Evolutionary conservation across 1,284 basidiomycete species (phyloP), one percentile per base, ranked within the genome.

Genomic region (Phaffia rhodozyma): DNA sequence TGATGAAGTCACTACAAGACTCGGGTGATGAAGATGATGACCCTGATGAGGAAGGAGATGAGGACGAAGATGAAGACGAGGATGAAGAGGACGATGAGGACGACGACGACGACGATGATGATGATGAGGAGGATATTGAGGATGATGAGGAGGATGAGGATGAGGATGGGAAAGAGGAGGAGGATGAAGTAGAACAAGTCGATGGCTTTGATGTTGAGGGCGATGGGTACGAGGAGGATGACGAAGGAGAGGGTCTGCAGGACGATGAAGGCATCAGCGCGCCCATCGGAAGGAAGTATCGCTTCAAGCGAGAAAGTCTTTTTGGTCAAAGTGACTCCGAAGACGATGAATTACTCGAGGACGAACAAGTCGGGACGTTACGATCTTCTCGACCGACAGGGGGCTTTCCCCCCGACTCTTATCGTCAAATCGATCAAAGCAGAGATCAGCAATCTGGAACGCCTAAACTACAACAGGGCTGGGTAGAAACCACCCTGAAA

Each of bases 291-390:
- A 21, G 34, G 30, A 49, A 43, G 13, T 63, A 63, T 49, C 62
- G 62, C 18, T 63, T 53, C 43, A 56, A 57, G 32, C 50, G 62
- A 18, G 32, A 58, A 2, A 23, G 38, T n/a, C 57, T 63, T n/a
- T 63, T 58, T 18, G 57, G 62, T 7, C 30, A 59, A 38, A 52
- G 50, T 7, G 57, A 58, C 18, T 58, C 62, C 4, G 62, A 63
- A 53, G 58, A 64, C 21, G 62, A 64, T 23, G 50, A 58, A 20
- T 20, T 16, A 4, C 23, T 27, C 23, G n/a, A 58, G 58, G 54
- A 60, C 52, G 7, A 55, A 20, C 43, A 54, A 50, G 5, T 55
- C 61, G 16, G 56, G 30, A 13, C 55, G 62, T 7, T 58, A 58
- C 27, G 38, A 16, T 43, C 38, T 16, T 43, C 38, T 16, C 38